Percentiles rank a stretch among this genome's conserved stretches.
phyloP scores from a whole-genome alignment of 768 basidiomycete species.

The Termitomyces sp. region DNA sequence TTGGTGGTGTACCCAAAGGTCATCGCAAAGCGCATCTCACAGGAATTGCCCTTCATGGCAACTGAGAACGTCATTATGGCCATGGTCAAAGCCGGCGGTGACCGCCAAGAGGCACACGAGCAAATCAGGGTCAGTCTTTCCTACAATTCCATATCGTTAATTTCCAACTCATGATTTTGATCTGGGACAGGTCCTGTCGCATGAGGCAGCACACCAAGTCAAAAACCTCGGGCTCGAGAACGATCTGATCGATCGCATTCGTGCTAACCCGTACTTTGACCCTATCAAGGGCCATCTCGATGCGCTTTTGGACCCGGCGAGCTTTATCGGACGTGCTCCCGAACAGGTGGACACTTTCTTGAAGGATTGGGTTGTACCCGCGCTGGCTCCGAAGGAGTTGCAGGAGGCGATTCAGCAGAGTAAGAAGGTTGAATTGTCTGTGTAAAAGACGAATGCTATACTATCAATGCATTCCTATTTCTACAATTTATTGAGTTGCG shows the following conservation, averaged over 20 bases:
- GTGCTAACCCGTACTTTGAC: slow-evolving; percentile 81
- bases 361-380: slow-evolving; percentile 84
- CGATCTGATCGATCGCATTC: slow-evolving; percentile 89
- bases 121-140: slow-evolving; percentile 69
- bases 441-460: slow-evolving; percentile 29
- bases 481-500: neutral
- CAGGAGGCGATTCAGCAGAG: slow-evolving; percentile 49
- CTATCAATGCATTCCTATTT: neutral
- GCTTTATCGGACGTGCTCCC: slow-evolving; percentile 91
- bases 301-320: slow-evolving; percentile 74
- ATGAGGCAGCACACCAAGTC: slow-evolving; percentile 92
- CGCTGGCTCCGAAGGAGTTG: slow-evolving; percentile 57
- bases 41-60: slow-evolving; percentile 99
- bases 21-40: slow-evolving; percentile 85
- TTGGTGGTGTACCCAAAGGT: slow-evolving; percentile 99
- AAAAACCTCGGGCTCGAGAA: slow-evolving; percentile 94
- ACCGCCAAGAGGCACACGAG: slow-evolving; percentile 96
- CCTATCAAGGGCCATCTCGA: slow-evolving; percentile 83
- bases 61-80: slow-evolving; percentile 99
- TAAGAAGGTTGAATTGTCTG: slow-evolving; percentile 63
- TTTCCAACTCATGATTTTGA: neutral
- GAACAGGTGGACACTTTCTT: slow-evolving; percentile 93
- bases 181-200: slow-evolving; percentile 70
- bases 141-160: slow-evolving; percentile 2
- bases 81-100: slow-evolving; percentile 90